Percentiles rank a stretch among this genome's conserved stretches.
phyloP scores from a whole-genome alignment of 1,284 basidiomycete genomes.

The Inonotus obliquus region DNA sequence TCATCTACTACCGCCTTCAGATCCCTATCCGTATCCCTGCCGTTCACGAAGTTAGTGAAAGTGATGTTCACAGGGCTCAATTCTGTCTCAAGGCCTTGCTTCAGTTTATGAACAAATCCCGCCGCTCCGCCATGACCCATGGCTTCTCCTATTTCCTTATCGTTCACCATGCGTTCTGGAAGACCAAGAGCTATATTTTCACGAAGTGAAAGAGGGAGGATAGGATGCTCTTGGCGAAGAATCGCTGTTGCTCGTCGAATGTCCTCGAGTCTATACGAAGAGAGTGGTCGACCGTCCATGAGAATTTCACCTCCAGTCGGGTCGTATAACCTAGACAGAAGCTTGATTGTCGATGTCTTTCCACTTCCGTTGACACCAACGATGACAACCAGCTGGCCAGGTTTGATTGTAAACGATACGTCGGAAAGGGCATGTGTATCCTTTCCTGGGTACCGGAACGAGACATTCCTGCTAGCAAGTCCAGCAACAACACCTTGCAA shows the following conservation, averaged over 20 bases:
- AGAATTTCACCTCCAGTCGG: constrained; percentile 37
- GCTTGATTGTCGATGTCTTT: constrained; percentile 43
- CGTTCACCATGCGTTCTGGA: constrained; percentile 23
- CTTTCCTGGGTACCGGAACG: constrained; percentile 32
- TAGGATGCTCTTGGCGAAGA: constrained; percentile 34
- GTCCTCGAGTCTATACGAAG: constrained; percentile 26
- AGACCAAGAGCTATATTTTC: constrained; percentile 39
- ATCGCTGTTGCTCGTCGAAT: constrained; percentile 34
- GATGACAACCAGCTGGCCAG: constrained; percentile 43
- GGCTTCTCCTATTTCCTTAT: constrained; percentile 31
- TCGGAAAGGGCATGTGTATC: constrained; percentile 28
- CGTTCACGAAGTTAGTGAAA: constrained; percentile 25
- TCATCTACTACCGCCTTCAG: constrained; percentile 27
- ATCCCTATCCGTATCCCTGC: constrained; percentile 27
- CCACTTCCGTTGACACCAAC: constrained; percentile 47
- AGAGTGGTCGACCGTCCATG: constrained; percentile 33
- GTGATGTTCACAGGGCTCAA: constrained; percentile 28
- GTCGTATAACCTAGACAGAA: constrained; percentile 37
- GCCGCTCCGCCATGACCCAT: constrained; percentile 33
- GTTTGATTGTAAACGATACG: constrained; percentile 36
- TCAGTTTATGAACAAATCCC: constrained; percentile 31
- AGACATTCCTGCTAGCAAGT: constrained; percentile 35
- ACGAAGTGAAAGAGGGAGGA: constrained; percentile 38
- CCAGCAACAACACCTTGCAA: too few species aligned
- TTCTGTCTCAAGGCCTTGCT: constrained; percentile 30